Conservation (phyloP, 1,284 basidiomycete genomes). For the Ustilago trichophora region DNA sequence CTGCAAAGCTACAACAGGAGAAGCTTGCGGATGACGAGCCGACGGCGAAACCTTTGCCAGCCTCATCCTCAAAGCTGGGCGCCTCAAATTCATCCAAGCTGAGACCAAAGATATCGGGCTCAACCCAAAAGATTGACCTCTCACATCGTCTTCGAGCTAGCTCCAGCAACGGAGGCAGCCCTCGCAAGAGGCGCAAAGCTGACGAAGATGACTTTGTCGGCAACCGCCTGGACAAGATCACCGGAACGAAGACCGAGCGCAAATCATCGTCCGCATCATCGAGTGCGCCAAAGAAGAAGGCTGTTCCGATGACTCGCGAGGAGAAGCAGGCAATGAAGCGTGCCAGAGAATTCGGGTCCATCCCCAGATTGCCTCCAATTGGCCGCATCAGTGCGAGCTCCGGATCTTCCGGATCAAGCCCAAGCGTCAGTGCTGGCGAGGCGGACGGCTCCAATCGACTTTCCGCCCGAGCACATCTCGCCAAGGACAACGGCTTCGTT, state of each 20-base stretch:
- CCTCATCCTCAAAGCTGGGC: not conserved
- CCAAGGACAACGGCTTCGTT: conserved; percentile 29
- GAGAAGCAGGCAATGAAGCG: conserved; percentile 47
- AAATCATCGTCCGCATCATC: conserved; percentile 5
- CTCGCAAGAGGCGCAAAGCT: conserved; percentile 25
- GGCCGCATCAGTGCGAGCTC: conserved; percentile 4
- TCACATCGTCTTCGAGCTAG: conserved; percentile 15
- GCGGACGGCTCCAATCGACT: conserved; percentile 11
- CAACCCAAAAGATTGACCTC: conserved; percentile 36
- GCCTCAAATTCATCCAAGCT: not conserved
- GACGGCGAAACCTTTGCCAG: not conserved
- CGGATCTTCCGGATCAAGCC: conserved; percentile 13
- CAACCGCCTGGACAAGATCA: conserved; percentile 29
- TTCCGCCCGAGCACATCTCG: conserved; percentile 6
- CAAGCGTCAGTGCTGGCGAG: conserved; percentile 11
- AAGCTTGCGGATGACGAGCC: conserved; percentile 13
- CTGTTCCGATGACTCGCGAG: conserved; percentile 46
- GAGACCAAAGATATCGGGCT: conserved; percentile 12
- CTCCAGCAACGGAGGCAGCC: conserved; percentile 1
- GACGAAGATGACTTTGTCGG: conserved; percentile 48
- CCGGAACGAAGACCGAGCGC: conserved; percentile 6
- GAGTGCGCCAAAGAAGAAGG: conserved; percentile 13
- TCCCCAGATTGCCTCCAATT: conserved; percentile 19
- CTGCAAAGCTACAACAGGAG: conserved; percentile 7
- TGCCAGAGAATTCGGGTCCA: conserved; percentile 38